phyloP scores from a whole-genome alignment of 345 rosid species.

The Mallotus nudiflorus region DNA sequence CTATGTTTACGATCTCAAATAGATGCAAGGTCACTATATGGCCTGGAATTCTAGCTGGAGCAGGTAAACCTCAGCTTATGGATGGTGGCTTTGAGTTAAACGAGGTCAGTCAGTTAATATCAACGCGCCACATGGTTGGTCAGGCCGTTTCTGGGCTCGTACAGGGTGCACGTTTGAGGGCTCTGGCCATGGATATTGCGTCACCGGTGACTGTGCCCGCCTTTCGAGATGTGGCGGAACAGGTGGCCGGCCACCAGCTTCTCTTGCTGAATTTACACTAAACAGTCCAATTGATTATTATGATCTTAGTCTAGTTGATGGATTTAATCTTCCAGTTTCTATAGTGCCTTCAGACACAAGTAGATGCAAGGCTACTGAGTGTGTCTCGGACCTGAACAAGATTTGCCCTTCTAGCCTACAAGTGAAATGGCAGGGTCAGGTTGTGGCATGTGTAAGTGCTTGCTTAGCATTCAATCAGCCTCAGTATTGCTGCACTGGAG shows the following conservation, averaged over 20 bases:
- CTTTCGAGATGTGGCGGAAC: constrained; percentile 37
- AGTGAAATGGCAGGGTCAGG: constrained; percentile 24
- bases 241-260: constrained; percentile 48
- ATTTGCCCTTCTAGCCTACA: constrained; percentile 38
- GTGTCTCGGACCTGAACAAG: constrained; percentile 36
- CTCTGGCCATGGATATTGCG: constrained; percentile 37
- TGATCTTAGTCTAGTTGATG: constrained; percentile 53
- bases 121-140: constrained; percentile 39
- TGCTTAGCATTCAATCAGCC: constrained; percentile 43
- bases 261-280: constrained; percentile 49
- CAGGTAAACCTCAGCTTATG: constrained; percentile 32
- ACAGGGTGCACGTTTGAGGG: constrained; percentile 39
- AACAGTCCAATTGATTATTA: constrained; percentile 34
- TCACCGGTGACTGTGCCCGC: constrained; percentile 47
- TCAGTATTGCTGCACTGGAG: constrained; percentile 43
- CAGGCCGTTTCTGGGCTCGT: constrained; percentile 55
- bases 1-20: constrained; percentile 29
- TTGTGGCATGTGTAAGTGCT: constrained; percentile 50
- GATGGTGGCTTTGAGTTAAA: constrained; percentile 39
- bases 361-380: constrained; percentile 27
- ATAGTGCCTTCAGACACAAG: constrained; percentile 27
- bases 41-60: constrained; percentile 47
- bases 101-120: constrained; percentile 31
- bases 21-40: constrained; percentile 43
- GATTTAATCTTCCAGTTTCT: constrained; percentile 42